Evolutionary conservation across 257 asterid genomes (phyloP).

Genomic region (Echium plantagineum): DNA sequence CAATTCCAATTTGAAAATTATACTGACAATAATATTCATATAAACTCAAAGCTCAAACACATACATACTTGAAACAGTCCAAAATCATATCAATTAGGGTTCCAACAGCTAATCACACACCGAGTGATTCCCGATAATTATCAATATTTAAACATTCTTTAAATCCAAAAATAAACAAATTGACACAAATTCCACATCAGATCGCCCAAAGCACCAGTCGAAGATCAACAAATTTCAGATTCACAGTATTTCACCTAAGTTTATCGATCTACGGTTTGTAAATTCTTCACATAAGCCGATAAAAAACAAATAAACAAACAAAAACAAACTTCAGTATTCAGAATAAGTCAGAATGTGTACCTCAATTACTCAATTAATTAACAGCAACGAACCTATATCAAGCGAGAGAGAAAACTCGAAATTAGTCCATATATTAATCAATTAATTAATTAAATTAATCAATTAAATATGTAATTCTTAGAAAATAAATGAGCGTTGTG

Average conservation of each 20-base stretch:
- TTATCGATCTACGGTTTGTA: not conserved
- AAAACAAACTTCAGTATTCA: too few species aligned
- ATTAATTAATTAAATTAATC: too few species aligned
- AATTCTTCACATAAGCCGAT: too few species aligned
- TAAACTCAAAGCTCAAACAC: not conserved
- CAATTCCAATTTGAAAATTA: not conserved
- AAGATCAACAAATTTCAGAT: not conserved
- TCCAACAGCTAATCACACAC: constrained; percentile 1
- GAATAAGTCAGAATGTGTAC: not conserved
- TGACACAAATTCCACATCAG: not conserved
- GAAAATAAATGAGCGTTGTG: too few species aligned
- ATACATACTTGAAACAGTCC: not conserved
- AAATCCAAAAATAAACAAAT: not conserved
- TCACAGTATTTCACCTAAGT: not conserved
- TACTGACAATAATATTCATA: not conserved
- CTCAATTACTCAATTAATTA: not conserved
- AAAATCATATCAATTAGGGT: not conserved
- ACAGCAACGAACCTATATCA: not conserved
- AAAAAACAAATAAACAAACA: too few species aligned
- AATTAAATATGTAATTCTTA: too few species aligned
- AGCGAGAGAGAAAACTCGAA: too few species aligned
- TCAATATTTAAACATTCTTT: too few species aligned
- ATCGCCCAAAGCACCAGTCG: not conserved
- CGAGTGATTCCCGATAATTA: too few species aligned
- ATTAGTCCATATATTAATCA: too few species aligned